A percentile compares a stretch with the other conserved stretches of the same genome.
Conservation (phyloP, 768 basidiomycete species). For the Lenzites betulinus region DNA sequence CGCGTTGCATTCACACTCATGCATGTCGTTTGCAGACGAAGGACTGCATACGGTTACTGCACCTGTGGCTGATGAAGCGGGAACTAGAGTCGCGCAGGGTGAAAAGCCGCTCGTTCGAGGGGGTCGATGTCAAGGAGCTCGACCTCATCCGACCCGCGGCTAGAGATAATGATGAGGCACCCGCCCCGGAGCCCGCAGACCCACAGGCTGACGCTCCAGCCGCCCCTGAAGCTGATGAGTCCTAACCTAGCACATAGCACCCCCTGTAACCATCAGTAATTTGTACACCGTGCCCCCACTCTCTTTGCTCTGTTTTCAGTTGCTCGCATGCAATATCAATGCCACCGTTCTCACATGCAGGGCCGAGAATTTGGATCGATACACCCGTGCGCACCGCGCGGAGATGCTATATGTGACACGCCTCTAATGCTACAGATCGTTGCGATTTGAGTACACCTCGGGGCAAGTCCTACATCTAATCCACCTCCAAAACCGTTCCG, state of each 20-base stretch:
- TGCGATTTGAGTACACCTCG: slow-evolving; percentile 14
- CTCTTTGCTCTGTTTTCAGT: too few species aligned
- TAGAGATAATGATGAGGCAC: background rate
- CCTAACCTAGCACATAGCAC: background rate
- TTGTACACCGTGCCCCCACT: too few species aligned
- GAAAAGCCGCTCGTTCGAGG: slow-evolving; percentile 70
- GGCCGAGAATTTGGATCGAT: background rate
- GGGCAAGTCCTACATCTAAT: slow-evolving; percentile 37
- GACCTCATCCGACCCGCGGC: slow-evolving; percentile 50
- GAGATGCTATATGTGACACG: slow-evolving; percentile 20
- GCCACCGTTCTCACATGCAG: background rate
- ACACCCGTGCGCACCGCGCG: slow-evolving; percentile 13
- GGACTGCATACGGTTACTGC: slow-evolving; percentile 66
- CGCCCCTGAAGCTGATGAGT: too few species aligned
- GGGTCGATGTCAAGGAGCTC: slow-evolving; percentile 65
- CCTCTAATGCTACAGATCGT: slow-evolving; percentile 31
- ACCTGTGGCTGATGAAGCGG: slow-evolving; percentile 69
- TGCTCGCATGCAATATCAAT: background rate
- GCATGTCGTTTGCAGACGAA: slow-evolving; percentile 47
- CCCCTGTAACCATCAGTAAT: too few species aligned
- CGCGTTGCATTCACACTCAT: background rate
- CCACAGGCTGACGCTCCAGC: background rate
- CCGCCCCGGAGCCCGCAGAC: background rate
- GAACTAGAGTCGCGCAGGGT: slow-evolving; percentile 70
- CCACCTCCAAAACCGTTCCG: slow-evolving; percentile 80